Evolutionary conservation across 2,329 filamentous ascomycete genomes (phyloP), one percentile per base, ranked within the genome.

Genomic region (Neospermospora avenae): DNA sequence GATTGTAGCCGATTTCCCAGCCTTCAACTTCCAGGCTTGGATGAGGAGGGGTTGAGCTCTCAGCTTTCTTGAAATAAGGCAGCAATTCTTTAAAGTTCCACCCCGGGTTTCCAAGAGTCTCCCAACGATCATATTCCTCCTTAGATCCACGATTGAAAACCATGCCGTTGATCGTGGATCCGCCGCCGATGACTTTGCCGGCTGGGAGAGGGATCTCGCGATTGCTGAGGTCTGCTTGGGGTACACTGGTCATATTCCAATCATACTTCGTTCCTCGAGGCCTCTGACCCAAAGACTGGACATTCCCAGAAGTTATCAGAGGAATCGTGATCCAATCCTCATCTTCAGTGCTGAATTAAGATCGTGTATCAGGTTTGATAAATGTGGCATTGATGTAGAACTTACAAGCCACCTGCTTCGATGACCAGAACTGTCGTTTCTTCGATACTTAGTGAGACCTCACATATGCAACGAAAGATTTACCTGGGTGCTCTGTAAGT

Each of bases 51-150:
- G 39, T 42, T 8, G 18, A 22, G 20, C 3, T 42, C n/a, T 42
- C 39, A 3, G 39, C 14, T n/a, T 42, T 42, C n/a, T 42, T 42
- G n/a, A 42, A 42, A 42, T 22, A 42, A 8, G 39, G n/a, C 14
- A 42, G 7, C 39, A 42, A 4, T 18, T n/a, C n/a, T 10, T 42
- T n/a, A 20, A 42, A 80, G 14, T 70, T 71, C 76, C 77, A 81
- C 2, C 75, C 78, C 0, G 74, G 67, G 41, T 79, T 78, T 0
- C 78, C 80, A 1, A 82, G 66, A 2, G 69, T 68, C 37, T 73
- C 73, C 79, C 80, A 82, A 1, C 72, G 70, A 52, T 80, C 70
- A 49, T 79, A 78, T 41, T 78, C 77, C 0, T 70, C 66, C n/a
- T 68, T 66, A 4, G 71, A 70, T 1, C 75, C 74, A 13, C 74